phyloP scores from a whole-genome alignment of 768 basidiomycete genomes.

The Phlebiopsis gigantea region DNA sequence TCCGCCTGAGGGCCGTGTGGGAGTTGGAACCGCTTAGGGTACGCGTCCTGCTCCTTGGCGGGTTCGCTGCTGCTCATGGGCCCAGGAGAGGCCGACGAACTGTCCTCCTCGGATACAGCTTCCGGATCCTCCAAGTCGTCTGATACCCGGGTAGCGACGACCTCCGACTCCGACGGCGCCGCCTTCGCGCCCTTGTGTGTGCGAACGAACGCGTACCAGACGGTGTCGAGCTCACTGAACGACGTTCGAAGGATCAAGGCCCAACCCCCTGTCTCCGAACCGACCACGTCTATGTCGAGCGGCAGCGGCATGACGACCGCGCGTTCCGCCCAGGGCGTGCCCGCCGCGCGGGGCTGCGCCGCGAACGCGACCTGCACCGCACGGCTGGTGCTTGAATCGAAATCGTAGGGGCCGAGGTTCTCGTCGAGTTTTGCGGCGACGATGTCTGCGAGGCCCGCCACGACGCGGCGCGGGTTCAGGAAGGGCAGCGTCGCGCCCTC shows the following conservation, averaged over 20 bases:
- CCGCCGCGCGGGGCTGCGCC: conserved; percentile 11
- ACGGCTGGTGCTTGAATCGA: not conserved
- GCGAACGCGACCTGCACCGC: conserved; percentile 13
- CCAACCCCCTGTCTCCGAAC: not conserved
- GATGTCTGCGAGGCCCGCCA: conserved; percentile 18
- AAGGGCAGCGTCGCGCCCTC: conserved; percentile 18
- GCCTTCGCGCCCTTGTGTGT: not conserved
- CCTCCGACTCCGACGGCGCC: too few relatives aligned
- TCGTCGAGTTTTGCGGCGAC: conserved; percentile 11
- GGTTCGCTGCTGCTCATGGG: not conserved
- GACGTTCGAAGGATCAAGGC: not conserved
- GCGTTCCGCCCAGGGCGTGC: conserved; percentile 17
- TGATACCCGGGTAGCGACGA: too few relatives aligned
- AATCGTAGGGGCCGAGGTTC: not conserved
- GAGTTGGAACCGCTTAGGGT: not conserved
- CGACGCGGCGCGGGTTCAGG: conserved; percentile 23
- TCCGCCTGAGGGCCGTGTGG: not conserved
- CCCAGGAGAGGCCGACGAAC: not conserved
- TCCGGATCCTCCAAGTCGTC: not conserved
- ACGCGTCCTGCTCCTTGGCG: not conserved
- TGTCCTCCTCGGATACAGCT: not conserved
- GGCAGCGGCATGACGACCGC: conserved; percentile 13
- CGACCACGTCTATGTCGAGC: not conserved
- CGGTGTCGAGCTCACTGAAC: not conserved
- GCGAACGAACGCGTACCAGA: not conserved